Base-by-base conservation (phyloP, 192 early-diverging fungal genomes). In the Coemansia umbellata region DNA sequence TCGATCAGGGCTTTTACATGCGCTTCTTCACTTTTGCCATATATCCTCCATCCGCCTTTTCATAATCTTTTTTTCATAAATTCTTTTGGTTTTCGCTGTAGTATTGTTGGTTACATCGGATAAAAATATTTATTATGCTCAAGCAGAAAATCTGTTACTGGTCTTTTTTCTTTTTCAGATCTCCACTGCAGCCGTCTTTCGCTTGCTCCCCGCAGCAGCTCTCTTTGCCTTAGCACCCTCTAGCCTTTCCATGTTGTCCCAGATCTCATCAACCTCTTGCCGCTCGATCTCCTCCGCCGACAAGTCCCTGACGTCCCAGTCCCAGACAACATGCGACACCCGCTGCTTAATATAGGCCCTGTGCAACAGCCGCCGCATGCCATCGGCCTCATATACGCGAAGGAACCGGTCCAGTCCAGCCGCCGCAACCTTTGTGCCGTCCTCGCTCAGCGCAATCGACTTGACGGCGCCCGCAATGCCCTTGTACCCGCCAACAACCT, bases 291-390 rank as follows among this genome's bases (percentile, higher is more conserved):
- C 65, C 19, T 41, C 50, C 2, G 51, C 27, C 43, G 59, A 35
- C 36, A 64, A 26, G 30, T 70, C 69, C 42, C 62, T 68, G 50
- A 69, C 52, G 0, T 43, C 50, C 53, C 85, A 81, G 60, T 85
- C 89, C 28, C 88, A 84, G 15, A 91, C 44, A 0, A 92, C 48
- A 19, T 65, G 56, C 3, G 80, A 85, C 23, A 92, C 71, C 17
- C 84, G 62, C 62, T 90, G 87, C 69, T 92, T 93, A 30, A 93
- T 50, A 55, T 92, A 93, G 5, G 81, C 82, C 57, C 90, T 82
- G 24, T 84, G 66, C 35, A 82, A 42, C 35, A 82, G 69, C 24
- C 79, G 62, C 11, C 70, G 63, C 36, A 68, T 69, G 26, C 60
- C 79, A 22, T 40, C 64, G 18, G 78, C 75, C 62, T 93, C 85